Conservation (phyloP, 2,329 filamentous ascomycete species). For the Rhynchosporium agropyri region DNA sequence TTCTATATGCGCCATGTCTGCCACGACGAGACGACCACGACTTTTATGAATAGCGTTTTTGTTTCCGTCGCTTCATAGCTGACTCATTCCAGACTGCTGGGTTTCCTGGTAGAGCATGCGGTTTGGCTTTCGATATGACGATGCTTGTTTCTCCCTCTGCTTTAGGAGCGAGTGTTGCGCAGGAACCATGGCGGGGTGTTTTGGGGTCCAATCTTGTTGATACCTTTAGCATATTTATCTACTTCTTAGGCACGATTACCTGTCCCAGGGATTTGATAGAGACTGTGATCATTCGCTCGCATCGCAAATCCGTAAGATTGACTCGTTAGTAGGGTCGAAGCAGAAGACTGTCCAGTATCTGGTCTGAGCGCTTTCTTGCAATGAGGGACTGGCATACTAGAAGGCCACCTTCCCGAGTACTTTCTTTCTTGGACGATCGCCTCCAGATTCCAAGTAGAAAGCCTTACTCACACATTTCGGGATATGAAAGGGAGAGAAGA, state of each 20-base stretch:
- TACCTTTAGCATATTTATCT: slow-evolving; percentile 33
- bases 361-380: no score
- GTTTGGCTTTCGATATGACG: not conserved
- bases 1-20: slow-evolving; percentile 32
- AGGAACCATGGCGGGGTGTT: slow-evolving; percentile 38
- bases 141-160: slow-evolving; percentile 11
- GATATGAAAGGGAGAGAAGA: no score
- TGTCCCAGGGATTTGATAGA: not conserved
- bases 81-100: slow-evolving; percentile 27
- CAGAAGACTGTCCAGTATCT: no score
- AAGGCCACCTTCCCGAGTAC: no score
- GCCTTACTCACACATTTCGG: no score
- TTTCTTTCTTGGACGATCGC: no score
- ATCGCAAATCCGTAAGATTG: slow-evolving; percentile 10
- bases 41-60: slow-evolving; percentile 34
- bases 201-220: slow-evolving; percentile 31
- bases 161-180: slow-evolving; percentile 24
- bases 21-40: slow-evolving; percentile 36
- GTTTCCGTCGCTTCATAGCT: slow-evolving; percentile 23
- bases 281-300: not conserved
- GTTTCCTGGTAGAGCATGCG: slow-evolving; percentile 22
- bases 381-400: no score
- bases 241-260: not conserved
- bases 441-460: no score
- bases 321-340: no score